Evolutionary conservation across 2,329 filamentous ascomycete genomes (phyloP).

Genomic region (Chaetomiaceae sp.): DNA sequence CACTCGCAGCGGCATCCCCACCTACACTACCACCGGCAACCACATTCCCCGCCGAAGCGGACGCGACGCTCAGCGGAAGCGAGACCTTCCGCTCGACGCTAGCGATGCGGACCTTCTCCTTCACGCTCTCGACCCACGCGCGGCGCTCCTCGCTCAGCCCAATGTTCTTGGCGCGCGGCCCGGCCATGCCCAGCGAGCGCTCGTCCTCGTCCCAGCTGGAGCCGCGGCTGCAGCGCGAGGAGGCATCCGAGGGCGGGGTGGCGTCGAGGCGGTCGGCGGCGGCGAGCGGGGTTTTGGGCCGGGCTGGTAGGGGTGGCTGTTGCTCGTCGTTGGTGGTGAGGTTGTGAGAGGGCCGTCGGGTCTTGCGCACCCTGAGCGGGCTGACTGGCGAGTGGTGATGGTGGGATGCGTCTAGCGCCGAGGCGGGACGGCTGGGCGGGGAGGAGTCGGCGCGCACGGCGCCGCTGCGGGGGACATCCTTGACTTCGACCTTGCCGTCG

Average conservation of each 20-base stretch:
- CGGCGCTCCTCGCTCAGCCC: slow-evolving; percentile 66
- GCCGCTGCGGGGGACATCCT: slow-evolving; percentile 28
- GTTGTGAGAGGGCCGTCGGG: slow-evolving; percentile 33
- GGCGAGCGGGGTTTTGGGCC: slow-evolving; percentile 40
- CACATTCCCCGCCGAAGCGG: slow-evolving; percentile 5
- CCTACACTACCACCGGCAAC: neutral
- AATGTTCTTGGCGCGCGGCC: slow-evolving; percentile 58
- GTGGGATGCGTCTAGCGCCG: slow-evolving; percentile 28
- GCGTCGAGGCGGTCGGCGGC: slow-evolving; percentile 29
- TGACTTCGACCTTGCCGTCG: slow-evolving; percentile 53
- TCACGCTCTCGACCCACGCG: slow-evolving; percentile 77
- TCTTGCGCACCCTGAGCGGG: slow-evolving; percentile 50
- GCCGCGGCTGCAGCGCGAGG: slow-evolving; percentile 43
- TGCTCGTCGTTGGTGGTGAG: slow-evolving; percentile 29
- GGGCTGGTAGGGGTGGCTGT: neutral
- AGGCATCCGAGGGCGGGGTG: slow-evolving; percentile 35
- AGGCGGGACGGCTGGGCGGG: slow-evolving; percentile 32
- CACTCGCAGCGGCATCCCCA: neutral
- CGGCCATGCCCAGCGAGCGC: slow-evolving; percentile 61
- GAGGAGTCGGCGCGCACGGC: slow-evolving; percentile 27
- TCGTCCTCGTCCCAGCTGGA: slow-evolving; percentile 57
- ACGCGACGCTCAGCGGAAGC: slow-evolving; percentile 3
- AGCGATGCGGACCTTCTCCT: slow-evolving; percentile 68
- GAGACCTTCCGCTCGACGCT: slow-evolving; percentile 49
- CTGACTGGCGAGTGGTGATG: slow-evolving; percentile 33